Conservation (phyloP, 805 yeast genomes). For the Sugiyamaella boreocaroliniensis region DNA sequence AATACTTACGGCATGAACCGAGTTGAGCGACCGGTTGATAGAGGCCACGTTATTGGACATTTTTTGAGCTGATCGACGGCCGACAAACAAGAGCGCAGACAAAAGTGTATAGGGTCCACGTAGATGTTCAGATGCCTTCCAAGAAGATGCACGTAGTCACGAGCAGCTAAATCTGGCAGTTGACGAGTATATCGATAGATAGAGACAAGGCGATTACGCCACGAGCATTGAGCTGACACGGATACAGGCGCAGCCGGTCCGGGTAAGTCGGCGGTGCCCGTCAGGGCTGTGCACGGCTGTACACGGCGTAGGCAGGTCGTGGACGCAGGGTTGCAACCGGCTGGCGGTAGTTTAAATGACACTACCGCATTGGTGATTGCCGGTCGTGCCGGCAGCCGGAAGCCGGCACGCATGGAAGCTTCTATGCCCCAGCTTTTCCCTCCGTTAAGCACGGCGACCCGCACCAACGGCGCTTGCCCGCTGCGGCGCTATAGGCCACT, state of each 20-base stretch:
- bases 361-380: background rate
- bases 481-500: slow-evolving; percentile 51
- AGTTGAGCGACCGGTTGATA: slow-evolving; percentile 72
- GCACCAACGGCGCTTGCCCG: too few relatives aligned
- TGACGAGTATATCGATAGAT: background rate
- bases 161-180: too few relatives aligned
- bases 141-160: too few relatives aligned
- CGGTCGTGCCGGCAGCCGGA: too few relatives aligned
- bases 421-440: too few relatives aligned
- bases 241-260: background rate
- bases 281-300: background rate
- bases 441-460: too few relatives aligned
- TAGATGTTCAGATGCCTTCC: too few relatives aligned
- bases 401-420: too few relatives aligned
- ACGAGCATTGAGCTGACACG: background rate
- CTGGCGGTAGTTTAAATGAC: background rate
- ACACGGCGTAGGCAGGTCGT: background rate
- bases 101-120: too few relatives aligned
- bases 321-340: background rate
- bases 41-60: slow-evolving; percentile 32
- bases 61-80: background rate
- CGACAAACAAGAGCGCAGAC: too few relatives aligned
- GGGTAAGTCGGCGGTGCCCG: background rate
- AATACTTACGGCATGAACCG: slow-evolving; percentile 46
- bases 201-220: background rate